Evolutionary conservation across 75 land plant genomes (phyloP), one percentile per base, ranked within the genome.

Genomic region (Sequoiadendron giganteum): DNA sequence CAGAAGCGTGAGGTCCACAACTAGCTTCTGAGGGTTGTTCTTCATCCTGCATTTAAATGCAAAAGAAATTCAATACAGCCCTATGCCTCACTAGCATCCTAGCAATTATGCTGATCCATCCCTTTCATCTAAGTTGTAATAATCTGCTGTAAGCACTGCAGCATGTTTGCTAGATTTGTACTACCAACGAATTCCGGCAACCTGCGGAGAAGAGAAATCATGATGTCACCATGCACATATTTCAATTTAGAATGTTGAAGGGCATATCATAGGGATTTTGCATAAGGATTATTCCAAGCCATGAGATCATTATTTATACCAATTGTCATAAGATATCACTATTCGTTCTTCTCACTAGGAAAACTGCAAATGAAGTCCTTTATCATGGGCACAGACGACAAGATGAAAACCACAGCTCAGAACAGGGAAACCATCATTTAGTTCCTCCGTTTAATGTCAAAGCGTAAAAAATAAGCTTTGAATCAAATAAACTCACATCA

Each of bases 181-280:
- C 94, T 92, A 92, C 94, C 95, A 95, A 55, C 94, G 93, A 14
- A 95, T 93, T 5, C 96, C 95, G 39, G 95, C 83, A 10, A 95
- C 90, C 94, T 93, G 90, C 58, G 19, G 48, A 40, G 0, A 28
- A 28, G 10, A 73, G 2, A 28, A 73, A 28, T 73, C 77, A 73
- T n/a, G n/a, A 28, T n/a, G 1, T 73, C 77, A 21, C 36, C 16
- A 34, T 75, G 78, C 78, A 34, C 1, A 13, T 75, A 14, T 75
- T 75, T 13, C 36, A 36, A 15, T 7, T 32, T 32, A 75, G 39
- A 34, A 15, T 15, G 16, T 75, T 13, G 14, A 32, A 75, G 78
- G 78, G 78, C 32, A 32, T 32, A 75, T 75, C 39, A 13, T 28
- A 75, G 78, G 39, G 36, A 38, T 15, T 76, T 76, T 76, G 3